Evolutionary conservation across 1,139 yeast genomes (phyloP).

Genomic region (Candida mesenterica): DNA sequence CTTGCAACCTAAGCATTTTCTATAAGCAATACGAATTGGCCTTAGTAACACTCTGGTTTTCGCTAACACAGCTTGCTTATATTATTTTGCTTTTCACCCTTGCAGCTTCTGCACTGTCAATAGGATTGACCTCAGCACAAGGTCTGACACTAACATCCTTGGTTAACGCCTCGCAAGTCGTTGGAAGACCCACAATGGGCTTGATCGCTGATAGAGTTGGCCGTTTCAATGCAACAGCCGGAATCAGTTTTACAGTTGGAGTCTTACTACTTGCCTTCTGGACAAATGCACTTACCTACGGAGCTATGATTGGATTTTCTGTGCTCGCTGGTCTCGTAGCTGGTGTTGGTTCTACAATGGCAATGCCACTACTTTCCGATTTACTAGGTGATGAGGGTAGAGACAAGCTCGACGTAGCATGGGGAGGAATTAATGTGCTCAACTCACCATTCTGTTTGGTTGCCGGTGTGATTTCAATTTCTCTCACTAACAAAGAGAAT

Average conservation of each 20-base stretch:
- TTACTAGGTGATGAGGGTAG: slow-evolving; percentile 33
- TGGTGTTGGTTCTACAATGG: slow-evolving; percentile 64
- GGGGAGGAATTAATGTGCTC: slow-evolving; percentile 54
- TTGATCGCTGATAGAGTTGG: slow-evolving; percentile 57
- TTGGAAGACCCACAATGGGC: slow-evolving; percentile 72
- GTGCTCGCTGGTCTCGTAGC: slow-evolving; percentile 50
- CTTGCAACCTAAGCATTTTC: slow-evolving; percentile 17
- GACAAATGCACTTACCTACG: slow-evolving; percentile 54
- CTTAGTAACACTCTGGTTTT: slow-evolving; percentile 56
- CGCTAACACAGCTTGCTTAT: slow-evolving; percentile 54
- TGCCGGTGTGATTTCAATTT: slow-evolving; percentile 5
- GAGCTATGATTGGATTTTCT: slow-evolving; percentile 49
- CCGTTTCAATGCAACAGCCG: slow-evolving; percentile 49
- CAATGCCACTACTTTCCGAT: slow-evolving; percentile 59
- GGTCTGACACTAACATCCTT: slow-evolving; percentile 62
- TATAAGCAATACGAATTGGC: slow-evolving; percentile 38
- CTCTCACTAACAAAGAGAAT: background rate
- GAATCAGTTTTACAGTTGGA: background rate
- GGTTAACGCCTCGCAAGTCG: slow-evolving; percentile 58
- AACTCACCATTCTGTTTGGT: slow-evolving; percentile 1
- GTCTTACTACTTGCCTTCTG: slow-evolving; percentile 42
- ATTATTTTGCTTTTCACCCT: slow-evolving; percentile 58
- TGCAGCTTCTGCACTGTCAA: slow-evolving; percentile 58
- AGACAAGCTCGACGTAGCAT: slow-evolving; percentile 53
- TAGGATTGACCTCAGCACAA: slow-evolving; percentile 54